A percentile compares a stretch with the other conserved stretches of the same genome.
Evolutionary conservation across 1,139 yeast species (phyloP).

Genomic region (Hyphopichia wangnamkhiaoensis): DNA sequence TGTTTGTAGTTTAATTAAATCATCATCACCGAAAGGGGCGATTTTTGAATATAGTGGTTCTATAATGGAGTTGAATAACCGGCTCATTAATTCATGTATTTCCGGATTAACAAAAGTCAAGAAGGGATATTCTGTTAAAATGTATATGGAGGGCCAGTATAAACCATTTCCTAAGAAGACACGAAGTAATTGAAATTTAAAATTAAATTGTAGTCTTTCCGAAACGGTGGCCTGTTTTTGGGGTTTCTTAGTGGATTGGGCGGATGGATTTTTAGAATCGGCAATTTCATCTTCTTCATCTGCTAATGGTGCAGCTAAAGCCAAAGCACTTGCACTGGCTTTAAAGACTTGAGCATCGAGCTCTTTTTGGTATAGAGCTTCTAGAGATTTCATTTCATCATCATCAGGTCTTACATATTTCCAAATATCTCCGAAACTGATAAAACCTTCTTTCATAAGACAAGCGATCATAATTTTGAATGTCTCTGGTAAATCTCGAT

Average conservation of each 20-base stretch:
- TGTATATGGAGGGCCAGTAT: constrained; percentile 60
- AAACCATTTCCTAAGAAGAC: constrained; percentile 63
- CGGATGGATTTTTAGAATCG: constrained; percentile 9
- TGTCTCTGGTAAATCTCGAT: constrained; percentile 43
- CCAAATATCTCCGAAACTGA: constrained; percentile 65
- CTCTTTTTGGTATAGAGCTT: constrained; percentile 47
- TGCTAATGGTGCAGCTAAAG: constrained; percentile 81
- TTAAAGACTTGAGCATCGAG: constrained; percentile 62
- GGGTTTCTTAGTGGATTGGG: constrained; percentile 9
- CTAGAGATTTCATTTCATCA: constrained; percentile 41
- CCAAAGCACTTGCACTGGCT: constrained; percentile 78
- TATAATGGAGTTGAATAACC: constrained; percentile 53
- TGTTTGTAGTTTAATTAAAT: constrained; percentile 21
- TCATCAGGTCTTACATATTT: constrained; percentile 53
- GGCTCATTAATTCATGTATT: constrained; percentile 48
- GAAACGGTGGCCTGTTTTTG: constrained; percentile 11
- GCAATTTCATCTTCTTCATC: constrained; percentile 59
- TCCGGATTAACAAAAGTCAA: constrained; percentile 58
- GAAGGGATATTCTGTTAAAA: constrained; percentile 64
- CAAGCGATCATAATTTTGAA: constrained; percentile 50
- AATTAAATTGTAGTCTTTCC: constrained; percentile 22
- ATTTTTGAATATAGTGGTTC: constrained; percentile 46
- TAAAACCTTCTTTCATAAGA: constrained; percentile 67
- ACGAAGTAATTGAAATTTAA: constrained; percentile 45
- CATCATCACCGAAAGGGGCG: constrained; percentile 18